phyloP scores from a whole-genome alignment of 2,329 filamentous ascomycete genomes.

The Cladophialophora bantiana region DNA sequence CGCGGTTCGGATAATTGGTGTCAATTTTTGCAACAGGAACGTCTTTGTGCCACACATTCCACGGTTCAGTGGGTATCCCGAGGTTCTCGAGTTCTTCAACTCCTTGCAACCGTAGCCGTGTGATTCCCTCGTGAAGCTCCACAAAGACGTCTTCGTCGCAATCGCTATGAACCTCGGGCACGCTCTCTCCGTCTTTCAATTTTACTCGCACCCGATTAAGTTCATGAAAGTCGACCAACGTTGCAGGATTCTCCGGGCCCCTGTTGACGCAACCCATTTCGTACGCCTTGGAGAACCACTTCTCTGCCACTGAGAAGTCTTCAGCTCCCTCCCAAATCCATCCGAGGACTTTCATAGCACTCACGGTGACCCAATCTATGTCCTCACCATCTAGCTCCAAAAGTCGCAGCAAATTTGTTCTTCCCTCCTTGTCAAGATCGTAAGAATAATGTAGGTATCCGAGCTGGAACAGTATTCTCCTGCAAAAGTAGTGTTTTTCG shows the following conservation, averaged over 20 bases:
- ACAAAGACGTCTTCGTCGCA: background rate
- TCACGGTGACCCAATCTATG: background rate
- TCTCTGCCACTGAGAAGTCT: constrained; percentile 8
- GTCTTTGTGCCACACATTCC: constrained; percentile 9
- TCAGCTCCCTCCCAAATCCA: background rate
- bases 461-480: background rate
- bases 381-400: constrained; percentile 1
- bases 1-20: background rate
- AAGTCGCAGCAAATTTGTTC: background rate
- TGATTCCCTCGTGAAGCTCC: constrained; percentile 6
- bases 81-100: background rate
- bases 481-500: background rate
- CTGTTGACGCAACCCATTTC: background rate
- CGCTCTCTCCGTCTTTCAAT: background rate
- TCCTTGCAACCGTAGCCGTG: constrained; percentile 4
- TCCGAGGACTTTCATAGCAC: background rate
- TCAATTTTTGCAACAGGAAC: background rate
- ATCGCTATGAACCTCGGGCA: background rate
- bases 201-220: background rate
- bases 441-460: background rate
- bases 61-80: background rate
- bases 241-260: background rate
- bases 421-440: background rate
- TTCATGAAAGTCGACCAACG: background rate
- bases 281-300: constrained; percentile 17